Conservation (phyloP, 2,329 filamentous ascomycete genomes). For the Coniochaeta prunicola region DNA sequence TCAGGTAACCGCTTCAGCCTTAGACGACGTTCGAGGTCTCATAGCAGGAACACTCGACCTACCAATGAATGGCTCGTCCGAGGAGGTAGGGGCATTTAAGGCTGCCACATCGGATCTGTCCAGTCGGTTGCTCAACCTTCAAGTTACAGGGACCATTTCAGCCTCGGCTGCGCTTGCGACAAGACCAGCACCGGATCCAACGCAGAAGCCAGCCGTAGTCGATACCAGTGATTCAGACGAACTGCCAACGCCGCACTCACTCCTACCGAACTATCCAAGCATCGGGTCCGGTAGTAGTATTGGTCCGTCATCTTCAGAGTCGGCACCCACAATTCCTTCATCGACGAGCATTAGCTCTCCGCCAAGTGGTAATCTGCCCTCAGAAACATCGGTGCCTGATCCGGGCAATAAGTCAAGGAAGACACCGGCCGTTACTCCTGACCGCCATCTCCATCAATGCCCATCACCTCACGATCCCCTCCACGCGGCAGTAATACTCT, state of each 20-base stretch:
- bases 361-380: background rate
- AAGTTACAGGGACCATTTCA: background rate
- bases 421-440: background rate
- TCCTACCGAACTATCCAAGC: slow-evolving; percentile 10
- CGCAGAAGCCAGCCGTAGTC: background rate
- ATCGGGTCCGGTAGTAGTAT: background rate
- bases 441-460: background rate
- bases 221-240: background rate
- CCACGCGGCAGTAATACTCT: slow-evolving; percentile 30
- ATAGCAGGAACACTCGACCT: slow-evolving; percentile 26
- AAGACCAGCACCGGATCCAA: background rate
- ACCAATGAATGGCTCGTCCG: slow-evolving; percentile 15
- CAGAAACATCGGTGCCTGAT: background rate
- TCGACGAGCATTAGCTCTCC: background rate
- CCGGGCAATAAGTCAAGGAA: background rate
- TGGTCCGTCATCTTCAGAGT: slow-evolving; percentile 2
- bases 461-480: slow-evolving; percentile 24
- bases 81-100: slow-evolving; percentile 21
- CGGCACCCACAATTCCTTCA: slow-evolving; percentile 7
- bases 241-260: slow-evolving; percentile 10
- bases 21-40: slow-evolving; percentile 35
- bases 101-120: background rate
- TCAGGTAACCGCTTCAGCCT: slow-evolving; percentile 30
- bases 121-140: background rate
- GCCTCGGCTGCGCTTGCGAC: background rate